These are phyloP conservation scores for Salix udensis DNA, from an alignment of 345 rosid species.

Conservation along the genomic window DNA sequence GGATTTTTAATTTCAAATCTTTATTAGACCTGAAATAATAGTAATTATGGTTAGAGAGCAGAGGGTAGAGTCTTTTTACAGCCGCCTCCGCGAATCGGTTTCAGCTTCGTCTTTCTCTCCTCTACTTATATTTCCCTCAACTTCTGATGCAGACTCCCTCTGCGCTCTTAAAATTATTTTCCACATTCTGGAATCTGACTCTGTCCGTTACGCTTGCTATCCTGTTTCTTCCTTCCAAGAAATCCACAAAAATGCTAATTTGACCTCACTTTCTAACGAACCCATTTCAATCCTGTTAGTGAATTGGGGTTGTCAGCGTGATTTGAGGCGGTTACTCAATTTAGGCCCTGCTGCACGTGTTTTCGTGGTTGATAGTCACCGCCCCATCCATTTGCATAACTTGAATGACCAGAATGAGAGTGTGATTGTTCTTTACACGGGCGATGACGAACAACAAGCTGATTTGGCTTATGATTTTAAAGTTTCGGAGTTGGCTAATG, in stretches of 20 bases:
- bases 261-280: conserved; percentile 43
- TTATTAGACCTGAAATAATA: neutral
- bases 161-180: conserved; percentile 81
- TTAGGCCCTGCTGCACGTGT: conserved; percentile 57
- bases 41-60: conserved; percentile 74
- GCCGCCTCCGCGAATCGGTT: conserved; percentile 70
- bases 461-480: conserved; percentile 82
- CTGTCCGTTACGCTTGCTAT: conserved; percentile 82
- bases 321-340: conserved; percentile 50
- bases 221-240: conserved; percentile 88
- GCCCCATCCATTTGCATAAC: conserved; percentile 91
- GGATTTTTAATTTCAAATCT: neutral
- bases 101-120: conserved; percentile 54
- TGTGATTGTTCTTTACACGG: conserved; percentile 75
- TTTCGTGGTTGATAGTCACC: conserved; percentile 87
- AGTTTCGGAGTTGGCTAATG: conserved; percentile 69
- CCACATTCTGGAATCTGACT: conserved; percentile 85
- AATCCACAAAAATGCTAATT: conserved; percentile 61
- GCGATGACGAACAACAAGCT: conserved; percentile 79
- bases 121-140: conserved; percentile 81
- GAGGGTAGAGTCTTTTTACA: conserved; percentile 59
- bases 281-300: conserved; percentile 61
- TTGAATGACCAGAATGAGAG: conserved; percentile 63
- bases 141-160: conserved; percentile 85
- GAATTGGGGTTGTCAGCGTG: conserved; percentile 95